phyloP scores from a whole-genome alignment of 78 protist genomes.

The Bodo saltans region DNA sequence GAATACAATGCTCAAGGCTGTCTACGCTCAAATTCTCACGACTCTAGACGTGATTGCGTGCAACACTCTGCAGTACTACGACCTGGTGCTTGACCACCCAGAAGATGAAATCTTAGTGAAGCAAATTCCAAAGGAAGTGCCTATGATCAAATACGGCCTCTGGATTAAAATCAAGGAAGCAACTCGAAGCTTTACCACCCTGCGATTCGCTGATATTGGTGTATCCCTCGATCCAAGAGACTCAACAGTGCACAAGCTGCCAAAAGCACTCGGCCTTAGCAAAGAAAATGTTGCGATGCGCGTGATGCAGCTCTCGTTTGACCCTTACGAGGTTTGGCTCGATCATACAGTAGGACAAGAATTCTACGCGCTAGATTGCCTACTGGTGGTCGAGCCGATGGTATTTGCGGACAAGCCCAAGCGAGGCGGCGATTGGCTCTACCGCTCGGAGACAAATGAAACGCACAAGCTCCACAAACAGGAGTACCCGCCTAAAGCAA shows the following conservation, averaged over 20 bases:
- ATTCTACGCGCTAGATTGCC: constrained; percentile 9
- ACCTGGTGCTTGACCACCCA: not conserved
- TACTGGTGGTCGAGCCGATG: not conserved
- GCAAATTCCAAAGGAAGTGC: not conserved
- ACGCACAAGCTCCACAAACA: constrained; percentile 5
- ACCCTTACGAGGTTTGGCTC: not conserved
- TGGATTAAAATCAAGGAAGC: constrained; percentile 2
- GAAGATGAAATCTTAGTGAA: not conserved
- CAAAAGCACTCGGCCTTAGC: not conserved
- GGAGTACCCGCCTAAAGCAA: constrained; percentile 5
- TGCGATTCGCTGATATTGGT: constrained; percentile 11
- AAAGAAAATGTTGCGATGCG: not conserved
- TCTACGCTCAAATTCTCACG: not conserved
- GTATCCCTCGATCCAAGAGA: constrained; percentile 8
- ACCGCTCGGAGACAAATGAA: not conserved
- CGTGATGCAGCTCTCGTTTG: constrained; percentile 20
- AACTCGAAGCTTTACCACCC: not conserved
- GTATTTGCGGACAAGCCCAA: not conserved
- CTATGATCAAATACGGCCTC: not conserved
- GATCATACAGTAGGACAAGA: not conserved
- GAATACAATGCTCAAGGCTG: not conserved
- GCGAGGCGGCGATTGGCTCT: constrained; percentile 8
- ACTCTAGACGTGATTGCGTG: not conserved
- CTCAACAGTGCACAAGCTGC: not conserved
- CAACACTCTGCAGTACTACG: constrained; percentile 1